Conservation (phyloP, 2,329 filamentous ascomycete genomes). For the Xylaria polymorpha region DNA sequence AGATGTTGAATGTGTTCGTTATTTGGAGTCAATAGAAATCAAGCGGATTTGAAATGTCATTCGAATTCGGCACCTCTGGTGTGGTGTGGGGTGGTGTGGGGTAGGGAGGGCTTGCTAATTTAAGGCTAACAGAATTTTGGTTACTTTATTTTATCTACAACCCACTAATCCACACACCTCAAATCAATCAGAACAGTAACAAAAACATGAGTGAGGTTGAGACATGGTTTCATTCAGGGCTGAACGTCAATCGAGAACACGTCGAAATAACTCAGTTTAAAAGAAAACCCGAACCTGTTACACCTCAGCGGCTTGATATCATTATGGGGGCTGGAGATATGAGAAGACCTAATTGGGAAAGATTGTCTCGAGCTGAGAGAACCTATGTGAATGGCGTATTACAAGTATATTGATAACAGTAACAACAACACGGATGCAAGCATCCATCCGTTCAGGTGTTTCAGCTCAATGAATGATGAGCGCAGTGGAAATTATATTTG, state of each 20-base stretch:
- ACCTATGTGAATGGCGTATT: neutral
- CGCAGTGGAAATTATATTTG: neutral
- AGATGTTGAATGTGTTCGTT: neutral
- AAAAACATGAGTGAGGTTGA: neutral
- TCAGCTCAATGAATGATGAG: neutral
- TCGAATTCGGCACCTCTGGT: neutral
- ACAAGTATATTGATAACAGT: neutral
- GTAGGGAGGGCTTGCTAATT: neutral
- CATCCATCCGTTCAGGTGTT: neutral
- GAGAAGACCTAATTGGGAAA: neutral
- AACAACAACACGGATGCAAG: neutral
- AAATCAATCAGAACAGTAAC: neutral
- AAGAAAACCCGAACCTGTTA: neutral
- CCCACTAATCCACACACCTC: neutral
- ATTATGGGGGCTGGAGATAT: neutral
- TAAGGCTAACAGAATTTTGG: neutral
- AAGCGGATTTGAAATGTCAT: neutral
- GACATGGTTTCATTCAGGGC: neutral
- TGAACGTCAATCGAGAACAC: neutral
- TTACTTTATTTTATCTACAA: no score
- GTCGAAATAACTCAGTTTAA: neutral
- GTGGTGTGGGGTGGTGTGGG: conserved; percentile 1
- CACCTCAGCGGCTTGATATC: neutral
- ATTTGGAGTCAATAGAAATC: neutral
- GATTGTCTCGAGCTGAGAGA: neutral